Evolutionary conservation across 2,329 filamentous ascomycete species (phyloP), one percentile per base, ranked within the genome.

Genomic region (Pseudogymnoascus sp.): DNA sequence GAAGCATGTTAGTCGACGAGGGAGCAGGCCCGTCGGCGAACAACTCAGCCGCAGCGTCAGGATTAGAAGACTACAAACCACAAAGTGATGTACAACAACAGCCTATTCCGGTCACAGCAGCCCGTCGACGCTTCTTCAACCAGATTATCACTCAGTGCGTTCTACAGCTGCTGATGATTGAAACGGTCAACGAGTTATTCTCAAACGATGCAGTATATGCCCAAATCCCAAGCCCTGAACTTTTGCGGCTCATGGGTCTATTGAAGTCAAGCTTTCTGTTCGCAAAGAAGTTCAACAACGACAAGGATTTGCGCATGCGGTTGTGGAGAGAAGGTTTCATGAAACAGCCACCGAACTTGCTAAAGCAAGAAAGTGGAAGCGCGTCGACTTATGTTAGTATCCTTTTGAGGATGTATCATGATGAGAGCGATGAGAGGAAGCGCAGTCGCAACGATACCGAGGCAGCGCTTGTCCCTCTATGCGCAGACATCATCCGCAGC

Each of bases 81-180:
- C 80, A 86, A 35, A 82, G 83, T 21, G 84, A 82, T 59, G 78
- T 91, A 12, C 91, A 95, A 71, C 90, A 94, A 72, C 90, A 95
- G 62, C 90, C 92, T 0, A 82, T 96, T 5, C 89, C 95, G 0
- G 92, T 99, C 4, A 97, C 94, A 1, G 90, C 91, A 2, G 91
- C 94, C 0, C 88, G 94, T 23, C 84, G 94, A 34, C 88, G 92
- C 58, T 96, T 96, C 77, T 99, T 99, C 80, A 99, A 99, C 75
- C 89, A 92, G 66, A 99, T 99, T 73, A 99, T 99, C 73, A 96
- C 92, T 12, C 92, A 95, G 66, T 99, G 94, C 71, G 95, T 99
- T 3, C 79, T 99, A 7, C 95, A 99, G 73, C 82, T 99, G 2
- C 84, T 99, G 64, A 99, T 99, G 91, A 99, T 99, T 67, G 95